phyloP scores from a whole-genome alignment of 495 filamentous ascomycete genomes.

The Pseudomonodictys pantanalensis region DNA sequence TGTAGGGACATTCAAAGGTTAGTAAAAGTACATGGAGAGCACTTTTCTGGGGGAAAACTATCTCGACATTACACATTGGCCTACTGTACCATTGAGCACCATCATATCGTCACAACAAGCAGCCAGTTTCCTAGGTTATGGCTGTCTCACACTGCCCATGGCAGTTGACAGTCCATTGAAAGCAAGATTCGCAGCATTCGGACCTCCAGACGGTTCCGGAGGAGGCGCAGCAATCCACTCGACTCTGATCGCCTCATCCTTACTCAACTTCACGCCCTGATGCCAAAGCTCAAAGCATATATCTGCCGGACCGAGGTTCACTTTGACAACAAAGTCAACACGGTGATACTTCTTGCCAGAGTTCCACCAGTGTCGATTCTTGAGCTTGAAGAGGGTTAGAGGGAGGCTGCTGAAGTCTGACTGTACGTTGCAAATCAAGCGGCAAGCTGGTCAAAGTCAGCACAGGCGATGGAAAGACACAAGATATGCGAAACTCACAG shows the following conservation, averaged over 20 bases:
- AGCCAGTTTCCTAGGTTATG: too few relatives aligned
- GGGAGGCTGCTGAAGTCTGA: constrained; percentile 39
- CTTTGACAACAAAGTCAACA: constrained; percentile 38
- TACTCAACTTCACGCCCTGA: constrained; percentile 38
- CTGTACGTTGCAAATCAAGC: constrained; percentile 39
- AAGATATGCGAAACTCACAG: background rate
- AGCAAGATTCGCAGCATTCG: too few relatives aligned
- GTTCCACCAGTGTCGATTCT: constrained; percentile 42
- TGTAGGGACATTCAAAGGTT: too few relatives aligned
- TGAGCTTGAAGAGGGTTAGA: constrained; percentile 40
- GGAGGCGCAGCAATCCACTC: constrained; percentile 35
- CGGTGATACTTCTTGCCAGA: constrained; percentile 36
- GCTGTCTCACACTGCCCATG: too few relatives aligned
- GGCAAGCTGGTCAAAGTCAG: constrained; percentile 26
- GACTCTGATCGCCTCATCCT: constrained; percentile 41
- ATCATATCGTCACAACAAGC: too few relatives aligned
- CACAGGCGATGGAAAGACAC: background rate
- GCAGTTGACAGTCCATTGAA: too few relatives aligned
- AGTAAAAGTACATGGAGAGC: too few relatives aligned
- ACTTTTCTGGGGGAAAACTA: too few relatives aligned
- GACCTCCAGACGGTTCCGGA: background rate
- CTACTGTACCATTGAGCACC: too few relatives aligned
- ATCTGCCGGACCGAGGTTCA: constrained; percentile 37
- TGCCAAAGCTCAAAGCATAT: constrained; percentile 40
- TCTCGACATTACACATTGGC: too few relatives aligned